Evolutionary conservation across 441 rosid species (phyloP).

Genomic region (Melastoma candidum): DNA sequence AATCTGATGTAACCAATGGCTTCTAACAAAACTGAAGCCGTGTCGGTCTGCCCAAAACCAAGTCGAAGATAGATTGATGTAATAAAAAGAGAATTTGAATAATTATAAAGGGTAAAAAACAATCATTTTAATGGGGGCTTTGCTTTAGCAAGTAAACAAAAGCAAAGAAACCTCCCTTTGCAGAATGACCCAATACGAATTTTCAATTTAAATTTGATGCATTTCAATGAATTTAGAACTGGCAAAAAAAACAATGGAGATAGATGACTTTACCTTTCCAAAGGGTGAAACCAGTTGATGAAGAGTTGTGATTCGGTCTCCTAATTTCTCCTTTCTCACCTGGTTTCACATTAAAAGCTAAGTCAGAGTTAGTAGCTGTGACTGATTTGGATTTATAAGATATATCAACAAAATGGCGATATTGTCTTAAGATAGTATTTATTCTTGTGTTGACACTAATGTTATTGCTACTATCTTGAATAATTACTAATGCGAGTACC

Average conservation of each 20-base stretch:
- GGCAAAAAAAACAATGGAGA: too few relatives aligned
- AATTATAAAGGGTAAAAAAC: too few relatives aligned
- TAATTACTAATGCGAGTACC: too few relatives aligned
- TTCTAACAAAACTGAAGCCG: slow-evolving; percentile 18
- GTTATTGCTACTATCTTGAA: too few relatives aligned
- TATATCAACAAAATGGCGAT: not conserved
- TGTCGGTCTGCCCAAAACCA: slow-evolving; percentile 17
- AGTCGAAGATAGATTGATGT: slow-evolving; percentile 2
- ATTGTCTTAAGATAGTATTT: too few relatives aligned
- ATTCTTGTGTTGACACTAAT: too few relatives aligned
- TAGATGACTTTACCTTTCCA: slow-evolving; percentile 9
- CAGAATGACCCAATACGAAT: not conserved
- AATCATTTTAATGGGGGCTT: too few relatives aligned
- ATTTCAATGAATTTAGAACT: not conserved
- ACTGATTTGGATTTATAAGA: not conserved
- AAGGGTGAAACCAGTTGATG: slow-evolving; percentile 19
- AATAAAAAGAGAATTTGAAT: not conserved
- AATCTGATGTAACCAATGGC: slow-evolving; percentile 21
- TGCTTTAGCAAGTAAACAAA: too few relatives aligned
- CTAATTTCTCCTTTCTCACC: slow-evolving; percentile 20
- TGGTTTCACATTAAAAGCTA: not conserved
- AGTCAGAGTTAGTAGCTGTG: not conserved
- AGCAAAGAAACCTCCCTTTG: not conserved
- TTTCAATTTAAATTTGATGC: not conserved
- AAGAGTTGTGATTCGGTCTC: slow-evolving; percentile 18